phyloP scores from a whole-genome alignment of 306 rosid genomes.

The Malus fusca region DNA sequence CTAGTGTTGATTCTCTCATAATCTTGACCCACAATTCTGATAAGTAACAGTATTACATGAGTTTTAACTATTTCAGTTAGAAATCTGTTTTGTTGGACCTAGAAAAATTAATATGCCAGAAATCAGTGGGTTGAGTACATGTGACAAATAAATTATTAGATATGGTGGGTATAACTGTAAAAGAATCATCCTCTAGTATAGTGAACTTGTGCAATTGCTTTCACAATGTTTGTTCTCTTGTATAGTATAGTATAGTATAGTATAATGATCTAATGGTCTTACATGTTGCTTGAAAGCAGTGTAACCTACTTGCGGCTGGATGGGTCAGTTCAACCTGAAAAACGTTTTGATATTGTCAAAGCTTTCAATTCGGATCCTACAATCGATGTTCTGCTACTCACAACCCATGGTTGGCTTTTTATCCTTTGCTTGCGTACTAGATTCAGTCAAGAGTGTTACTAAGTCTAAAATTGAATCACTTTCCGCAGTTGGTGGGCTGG shows the following conservation, averaged over 20 bases:
- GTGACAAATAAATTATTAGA: neutral
- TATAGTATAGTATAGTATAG: neutral
- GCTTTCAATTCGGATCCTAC: conserved; percentile 98
- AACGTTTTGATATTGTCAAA: conserved; percentile 90
- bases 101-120: neutral
- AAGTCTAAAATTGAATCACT: neutral
- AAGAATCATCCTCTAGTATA: neutral
- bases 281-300: conserved; percentile 27
- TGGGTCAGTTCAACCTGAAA: conserved; percentile 84
- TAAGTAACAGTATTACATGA: neutral
- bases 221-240: neutral
- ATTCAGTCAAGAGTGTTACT: neutral
- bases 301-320: conserved; percentile 88
- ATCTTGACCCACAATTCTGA: neutral
- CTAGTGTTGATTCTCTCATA: neutral
- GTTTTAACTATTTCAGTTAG: neutral
- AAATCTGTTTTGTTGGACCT: neutral
- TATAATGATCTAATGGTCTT: neutral
- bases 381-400: conserved; percentile 81
- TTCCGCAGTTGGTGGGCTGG: conserved; percentile 90
- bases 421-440: neutral
- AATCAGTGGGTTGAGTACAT: neutral
- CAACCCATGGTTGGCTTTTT: conserved; percentile 70
- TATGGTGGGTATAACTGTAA: neutral
- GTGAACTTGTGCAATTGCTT: neutral